phyloP scores from a whole-genome alignment of 2,329 filamentous ascomycete genomes.

The Helicocarpus griseus region DNA sequence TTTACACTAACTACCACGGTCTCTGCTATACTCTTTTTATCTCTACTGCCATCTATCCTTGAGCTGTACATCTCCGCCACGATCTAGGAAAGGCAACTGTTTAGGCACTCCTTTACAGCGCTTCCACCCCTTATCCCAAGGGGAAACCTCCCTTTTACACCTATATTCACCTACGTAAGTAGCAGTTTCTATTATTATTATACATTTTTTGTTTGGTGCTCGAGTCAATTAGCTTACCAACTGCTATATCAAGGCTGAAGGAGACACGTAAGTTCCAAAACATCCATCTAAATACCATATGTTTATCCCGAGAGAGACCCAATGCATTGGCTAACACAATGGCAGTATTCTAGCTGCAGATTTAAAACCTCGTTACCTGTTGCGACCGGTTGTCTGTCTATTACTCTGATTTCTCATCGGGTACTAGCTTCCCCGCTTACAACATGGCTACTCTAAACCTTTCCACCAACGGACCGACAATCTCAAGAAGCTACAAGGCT shows the following conservation, averaged over 20 bases:
- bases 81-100: neutral
- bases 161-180: neutral
- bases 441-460: slow-evolving; percentile 72
- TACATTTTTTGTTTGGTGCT: neutral
- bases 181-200: too few relatives aligned
- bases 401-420: neutral
- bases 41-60: neutral
- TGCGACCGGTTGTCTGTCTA: neutral
- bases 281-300: neutral
- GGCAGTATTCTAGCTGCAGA: neutral
- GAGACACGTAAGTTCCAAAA: neutral
- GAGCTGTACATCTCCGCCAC: neutral
- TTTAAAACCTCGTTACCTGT: neutral
- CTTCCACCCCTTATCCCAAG: neutral
- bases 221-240: neutral
- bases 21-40: neutral
- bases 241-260: neutral
- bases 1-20: neutral
- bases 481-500: slow-evolving; percentile 64
- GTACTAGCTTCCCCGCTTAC: slow-evolving; percentile 1
- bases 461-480: slow-evolving; percentile 69
- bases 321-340: neutral
- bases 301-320: too few relatives aligned
- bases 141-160: neutral
- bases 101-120: neutral